phyloP scores from a whole-genome alignment of 208 protist genomes.

The Entamoeba moshkovskii region DNA sequence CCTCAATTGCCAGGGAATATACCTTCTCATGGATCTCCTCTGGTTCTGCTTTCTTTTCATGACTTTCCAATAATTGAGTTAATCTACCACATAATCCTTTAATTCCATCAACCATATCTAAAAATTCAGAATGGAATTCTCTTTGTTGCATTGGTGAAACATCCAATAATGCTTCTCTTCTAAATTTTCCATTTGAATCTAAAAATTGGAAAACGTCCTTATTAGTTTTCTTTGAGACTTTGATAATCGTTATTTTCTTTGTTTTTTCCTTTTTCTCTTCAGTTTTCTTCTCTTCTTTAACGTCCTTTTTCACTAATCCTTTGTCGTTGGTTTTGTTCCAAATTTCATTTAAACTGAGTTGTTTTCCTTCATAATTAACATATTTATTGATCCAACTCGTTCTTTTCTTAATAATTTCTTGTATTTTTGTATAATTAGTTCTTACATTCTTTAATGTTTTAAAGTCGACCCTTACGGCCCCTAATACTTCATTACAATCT shows the following conservation, averaged over 20 bases:
- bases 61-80: not conserved
- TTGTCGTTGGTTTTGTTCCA: not conserved
- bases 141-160: slow-evolving; percentile 1
- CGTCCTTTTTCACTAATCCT: not conserved
- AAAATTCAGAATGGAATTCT: not conserved
- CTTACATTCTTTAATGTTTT: not conserved
- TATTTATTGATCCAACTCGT: not conserved
- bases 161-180: not conserved
- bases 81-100: not conserved
- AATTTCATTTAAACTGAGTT: not conserved
- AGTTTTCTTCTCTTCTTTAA: not conserved
- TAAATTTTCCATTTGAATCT: not conserved
- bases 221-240: not conserved
- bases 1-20: not conserved
- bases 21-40: not conserved
- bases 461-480: not conserved
- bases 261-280: not conserved
- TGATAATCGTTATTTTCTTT: not conserved
- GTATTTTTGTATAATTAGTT: not conserved
- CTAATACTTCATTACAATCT: not conserved
- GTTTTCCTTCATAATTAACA: not conserved
- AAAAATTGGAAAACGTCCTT: not conserved
- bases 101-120: not conserved
- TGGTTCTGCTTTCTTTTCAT: not conserved
- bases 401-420: not conserved